Base-by-base conservation (phyloP, 2,329 filamentous ascomycete genomes). In the Kalaharituber pfeilii region DNA sequence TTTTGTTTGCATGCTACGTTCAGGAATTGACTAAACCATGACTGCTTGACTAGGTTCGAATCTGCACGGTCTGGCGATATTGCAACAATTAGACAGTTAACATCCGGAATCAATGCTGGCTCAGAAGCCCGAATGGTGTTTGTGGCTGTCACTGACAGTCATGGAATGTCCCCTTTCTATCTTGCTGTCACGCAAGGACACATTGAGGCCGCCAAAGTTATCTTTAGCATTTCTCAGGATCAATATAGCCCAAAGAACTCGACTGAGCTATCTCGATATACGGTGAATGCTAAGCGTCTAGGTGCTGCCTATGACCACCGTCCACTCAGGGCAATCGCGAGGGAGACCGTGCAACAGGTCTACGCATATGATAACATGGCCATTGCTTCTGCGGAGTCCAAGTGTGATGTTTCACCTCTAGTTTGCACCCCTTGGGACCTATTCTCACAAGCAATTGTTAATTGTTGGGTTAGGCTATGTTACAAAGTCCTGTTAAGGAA, bases 171-270 rank as follows among this genome's bases (percentile, higher is more conserved):
- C 9, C 80, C 82, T 0, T 86, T 89, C 63, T 77, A 76, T 0
- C 69, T 91, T 50, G 81, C 84, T 0, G 75, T 84, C 49, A 65
- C 82, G 3, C 75, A 75, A 25, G 81, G 81, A 0, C 80, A 89
- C 61, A 66, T 74, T 45, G 72, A 78, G 1, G 69, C 81, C 11
- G 83, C 84, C 1, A 74, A 71, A 55, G 75, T 74, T 1, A 77
- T 91, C 25, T 70, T 91, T 6, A 79, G 83, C 56, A 86, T 91
- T 58, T 73, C 76, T 0, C 73, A 77, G 45, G 78, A 77, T 2
- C 85, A 91, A 62, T 86, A 81, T 67, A 70, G 73, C 2, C 76
- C 77, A 0, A 66, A 70, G 22, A 73, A 81, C 42, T 70, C 74
- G 30, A 69, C 71, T 25, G 72, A 73, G 57, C 70, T 76, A 66